Percentiles rank a stretch among this genome's conserved stretches.
These are phyloP conservation scores for Trichoderma oligosporum DNA, from an alignment of 2,329 filamentous ascomycete genomes.

Conservation along the genomic window DNA sequence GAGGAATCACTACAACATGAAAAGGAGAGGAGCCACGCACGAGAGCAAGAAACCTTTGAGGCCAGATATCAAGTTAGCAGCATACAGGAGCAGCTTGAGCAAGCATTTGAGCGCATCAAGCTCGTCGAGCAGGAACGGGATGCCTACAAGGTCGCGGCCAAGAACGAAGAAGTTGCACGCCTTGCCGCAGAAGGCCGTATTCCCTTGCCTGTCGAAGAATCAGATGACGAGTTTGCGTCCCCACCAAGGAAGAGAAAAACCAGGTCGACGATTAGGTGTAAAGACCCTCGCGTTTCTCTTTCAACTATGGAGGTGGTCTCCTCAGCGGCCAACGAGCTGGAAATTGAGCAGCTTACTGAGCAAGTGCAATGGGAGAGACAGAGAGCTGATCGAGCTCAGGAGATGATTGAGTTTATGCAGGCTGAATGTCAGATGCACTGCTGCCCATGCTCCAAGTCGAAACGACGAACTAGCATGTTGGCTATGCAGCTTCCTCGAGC, in stretches of 20 bases:
- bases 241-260: conserved; percentile 46
- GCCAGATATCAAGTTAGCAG: conserved; percentile 63
- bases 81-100: conserved; percentile 63
- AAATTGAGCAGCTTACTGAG: conserved; percentile 53
- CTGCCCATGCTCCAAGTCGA: conserved; percentile 55
- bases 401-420: conserved; percentile 72
- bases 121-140: conserved; percentile 71
- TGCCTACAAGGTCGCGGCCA: conserved; percentile 65
- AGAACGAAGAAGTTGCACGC: conserved; percentile 69
- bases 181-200: conserved; percentile 69
- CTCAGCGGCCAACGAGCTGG: conserved; percentile 53
- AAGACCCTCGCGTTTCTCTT: conserved; percentile 44
- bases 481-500: conserved; percentile 21
- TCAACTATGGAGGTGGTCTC: conserved; percentile 50
- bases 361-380: conserved; percentile 57
- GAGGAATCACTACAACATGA: conserved; percentile 61
- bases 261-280: conserved; percentile 25
- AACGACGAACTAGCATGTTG: conserved; percentile 20
- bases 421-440: conserved; percentile 67
- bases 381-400: conserved; percentile 64
- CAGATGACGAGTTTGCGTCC: conserved; percentile 60
- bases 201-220: conserved; percentile 57
- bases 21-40: conserved; percentile 56
- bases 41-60: conserved; percentile 67
- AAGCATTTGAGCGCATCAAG: conserved; percentile 59